Evolutionary conservation across 148 eudicot species (phyloP), one percentile per base, ranked within the genome.

Genomic region (Limonium bicolor): DNA sequence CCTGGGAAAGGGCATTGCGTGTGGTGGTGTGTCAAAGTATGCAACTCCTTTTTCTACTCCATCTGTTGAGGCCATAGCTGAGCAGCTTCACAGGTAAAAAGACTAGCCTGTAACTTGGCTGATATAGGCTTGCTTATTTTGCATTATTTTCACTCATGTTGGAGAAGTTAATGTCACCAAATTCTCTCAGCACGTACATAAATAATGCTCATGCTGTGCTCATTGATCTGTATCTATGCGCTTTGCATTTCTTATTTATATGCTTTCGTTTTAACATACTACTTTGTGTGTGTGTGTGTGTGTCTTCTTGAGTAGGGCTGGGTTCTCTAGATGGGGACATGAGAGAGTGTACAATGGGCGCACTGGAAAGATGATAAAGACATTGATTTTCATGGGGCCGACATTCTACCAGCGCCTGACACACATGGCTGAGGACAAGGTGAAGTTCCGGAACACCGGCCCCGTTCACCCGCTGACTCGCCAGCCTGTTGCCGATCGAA

Each of bases 351-450:
- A 72, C 53, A 71, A 80, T 28, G 97, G 97, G 0, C 66, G 84
- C 30, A 88, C 97, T 1, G 97, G 97, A 10, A 79, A 80, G 53
- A 74, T 62, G 78, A 59, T 77, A n/a, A 62, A 68, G 1, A 55
- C 78, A 9, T 78, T 88, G 7, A 62, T 88, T 22, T 88, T 83
- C 70, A 83, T 83, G 92, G 94, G 94, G 4, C 94, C 94, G 2
- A 80, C 86, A 9, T 84, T 62, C 60, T 88, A 88, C 68, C 97
- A 88, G 64, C 74, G 97, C 4, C 71, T 88, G 27, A 57, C 65
- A 23, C 97, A 88, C 45, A 88, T 88, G 97, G 65, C 97, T 0
- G 97, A 88, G 42, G 97, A 88, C 75, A 88, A 88, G 49, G 97
- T 88, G 48, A 88, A 88, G 37, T 88, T 77, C 63, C 73, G 97